phyloP scores from a whole-genome alignment of 2,329 filamentous ascomycete genomes.

The Fusarium kyushuense region DNA sequence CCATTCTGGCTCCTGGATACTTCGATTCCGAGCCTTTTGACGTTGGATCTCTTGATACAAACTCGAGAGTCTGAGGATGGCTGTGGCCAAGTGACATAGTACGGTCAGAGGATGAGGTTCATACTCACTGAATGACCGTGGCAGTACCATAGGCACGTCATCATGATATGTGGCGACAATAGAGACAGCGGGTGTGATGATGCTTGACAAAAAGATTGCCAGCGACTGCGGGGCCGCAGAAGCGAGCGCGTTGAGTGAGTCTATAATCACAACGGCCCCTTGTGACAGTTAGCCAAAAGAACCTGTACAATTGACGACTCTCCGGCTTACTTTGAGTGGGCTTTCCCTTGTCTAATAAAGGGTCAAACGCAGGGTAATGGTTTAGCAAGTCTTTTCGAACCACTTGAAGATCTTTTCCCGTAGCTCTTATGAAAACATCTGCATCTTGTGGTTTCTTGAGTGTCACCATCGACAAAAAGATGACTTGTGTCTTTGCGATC shows the following conservation, averaged over 20 bases:
- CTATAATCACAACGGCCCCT: slow-evolving; percentile 83
- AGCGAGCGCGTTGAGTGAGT: slow-evolving; percentile 78
- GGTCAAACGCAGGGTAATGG: slow-evolving; percentile 59
- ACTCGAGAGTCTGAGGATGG: slow-evolving; percentile 79
- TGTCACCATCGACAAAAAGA: slow-evolving; percentile 84
- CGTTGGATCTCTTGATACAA: slow-evolving; percentile 79
- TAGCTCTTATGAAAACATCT: slow-evolving; percentile 75
- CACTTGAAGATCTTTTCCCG: slow-evolving; percentile 66
- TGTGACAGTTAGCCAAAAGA: slow-evolving; percentile 27
- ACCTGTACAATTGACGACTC: background rate
- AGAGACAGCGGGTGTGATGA: slow-evolving; percentile 75
- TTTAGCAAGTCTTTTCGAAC: slow-evolving; percentile 71
- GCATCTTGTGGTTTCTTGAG: slow-evolving; percentile 72
- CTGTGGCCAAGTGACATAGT: slow-evolving; percentile 88
- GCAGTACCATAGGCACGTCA: slow-evolving; percentile 74
- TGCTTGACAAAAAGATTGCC: slow-evolving; percentile 75
- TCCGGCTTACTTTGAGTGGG: slow-evolving; percentile 58
- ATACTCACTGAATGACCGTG: slow-evolving; percentile 63
- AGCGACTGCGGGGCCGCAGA: slow-evolving; percentile 67
- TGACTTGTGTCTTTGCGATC: slow-evolving; percentile 75
- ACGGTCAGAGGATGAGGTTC: slow-evolving; percentile 77
- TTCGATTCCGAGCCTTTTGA: slow-evolving; percentile 81
- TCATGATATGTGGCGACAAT: slow-evolving; percentile 85
- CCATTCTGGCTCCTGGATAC: slow-evolving; percentile 79
- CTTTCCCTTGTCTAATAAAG: slow-evolving; percentile 52